phyloP scores from a whole-genome alignment of 495 filamentous ascomycete genomes.

The Trichoderma gamsii region DNA sequence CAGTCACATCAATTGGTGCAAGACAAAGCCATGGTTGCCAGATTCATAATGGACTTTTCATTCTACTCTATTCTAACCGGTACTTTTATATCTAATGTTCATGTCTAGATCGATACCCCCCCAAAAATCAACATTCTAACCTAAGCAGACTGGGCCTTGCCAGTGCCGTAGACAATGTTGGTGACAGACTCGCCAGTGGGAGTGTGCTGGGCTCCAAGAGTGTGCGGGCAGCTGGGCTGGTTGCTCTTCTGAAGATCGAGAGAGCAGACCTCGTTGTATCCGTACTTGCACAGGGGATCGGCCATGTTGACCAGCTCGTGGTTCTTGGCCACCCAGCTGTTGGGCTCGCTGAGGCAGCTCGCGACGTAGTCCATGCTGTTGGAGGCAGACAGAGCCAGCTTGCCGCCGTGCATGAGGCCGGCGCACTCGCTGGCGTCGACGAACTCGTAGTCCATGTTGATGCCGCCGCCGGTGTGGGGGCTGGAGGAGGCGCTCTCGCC shows the following conservation, averaged over 20 bases:
- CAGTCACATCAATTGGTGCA: neutral
- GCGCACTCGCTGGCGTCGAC: conserved; percentile 24
- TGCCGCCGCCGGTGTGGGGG: conserved; percentile 23
- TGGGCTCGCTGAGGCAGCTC: conserved; percentile 20
- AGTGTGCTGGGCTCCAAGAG: conserved; percentile 18
- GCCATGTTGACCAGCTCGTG: conserved; percentile 31
- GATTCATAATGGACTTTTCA: neutral
- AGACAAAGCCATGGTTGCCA: neutral
- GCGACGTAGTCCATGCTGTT: conserved; percentile 29
- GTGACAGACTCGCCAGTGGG: conserved; percentile 21
- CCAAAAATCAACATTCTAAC: neutral
- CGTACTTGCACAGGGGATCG: conserved; percentile 28
- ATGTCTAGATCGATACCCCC: neutral
- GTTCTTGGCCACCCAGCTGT: conserved; percentile 29
- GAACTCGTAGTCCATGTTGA: conserved; percentile 24
- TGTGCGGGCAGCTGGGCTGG: conserved; percentile 25
- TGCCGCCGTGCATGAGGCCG: conserved; percentile 20
- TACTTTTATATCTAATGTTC: conserved; percentile 3
- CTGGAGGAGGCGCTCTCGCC: conserved; percentile 19
- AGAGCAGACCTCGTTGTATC: conserved; percentile 27
- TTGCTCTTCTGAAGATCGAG: conserved; percentile 23
- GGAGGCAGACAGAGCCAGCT: conserved; percentile 26
- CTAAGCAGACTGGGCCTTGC: conserved; percentile 14
- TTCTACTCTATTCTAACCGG: neutral
- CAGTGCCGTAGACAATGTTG: conserved; percentile 27